Evolutionary conservation across 1,284 basidiomycete genomes (phyloP).

Genomic region (Trichosporon inkin): DNA sequence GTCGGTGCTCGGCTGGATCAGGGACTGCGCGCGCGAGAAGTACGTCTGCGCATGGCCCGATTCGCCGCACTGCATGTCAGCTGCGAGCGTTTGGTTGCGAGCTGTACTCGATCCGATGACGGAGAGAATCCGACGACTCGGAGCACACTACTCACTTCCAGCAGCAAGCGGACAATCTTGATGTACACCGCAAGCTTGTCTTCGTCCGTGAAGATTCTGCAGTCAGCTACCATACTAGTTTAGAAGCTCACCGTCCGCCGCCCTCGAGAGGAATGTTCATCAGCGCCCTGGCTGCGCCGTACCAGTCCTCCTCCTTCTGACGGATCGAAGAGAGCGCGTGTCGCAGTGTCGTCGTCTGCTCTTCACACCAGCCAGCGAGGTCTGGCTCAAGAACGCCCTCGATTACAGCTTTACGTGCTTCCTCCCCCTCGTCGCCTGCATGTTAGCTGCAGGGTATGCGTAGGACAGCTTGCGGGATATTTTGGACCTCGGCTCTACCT

Average conservation of each 20-base stretch:
- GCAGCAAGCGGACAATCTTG: constrained; percentile 86
- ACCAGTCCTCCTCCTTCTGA: constrained; percentile 89
- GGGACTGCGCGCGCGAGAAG: constrained; percentile 88
- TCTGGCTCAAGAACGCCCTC: constrained; percentile 50
- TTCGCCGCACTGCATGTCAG: constrained; percentile 41
- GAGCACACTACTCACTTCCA: constrained; percentile 64
- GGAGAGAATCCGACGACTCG: no score
- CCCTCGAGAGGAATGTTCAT: constrained; percentile 88
- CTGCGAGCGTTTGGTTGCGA: not conserved
- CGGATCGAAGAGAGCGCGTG: constrained; percentile 82
- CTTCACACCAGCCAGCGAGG: constrained; percentile 69
- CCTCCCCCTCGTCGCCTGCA: constrained; percentile 21
- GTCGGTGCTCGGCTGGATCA: constrained; percentile 72
- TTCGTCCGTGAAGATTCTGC: constrained; percentile 67
- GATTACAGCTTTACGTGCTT: constrained; percentile 36
- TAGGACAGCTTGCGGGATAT: not conserved
- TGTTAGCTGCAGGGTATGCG: not conserved
- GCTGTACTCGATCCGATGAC: not conserved
- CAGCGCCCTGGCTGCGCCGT: constrained; percentile 80
- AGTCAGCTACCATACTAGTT: no score
- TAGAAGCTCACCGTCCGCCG: constrained; percentile 64
- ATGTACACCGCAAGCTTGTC: constrained; percentile 88
- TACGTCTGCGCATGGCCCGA: constrained; percentile 86
- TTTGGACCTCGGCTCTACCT: not conserved
- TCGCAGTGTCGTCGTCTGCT: constrained; percentile 82